phyloP scores from a whole-genome alignment of 257 asterid species.

The Gentiana dahurica region DNA sequence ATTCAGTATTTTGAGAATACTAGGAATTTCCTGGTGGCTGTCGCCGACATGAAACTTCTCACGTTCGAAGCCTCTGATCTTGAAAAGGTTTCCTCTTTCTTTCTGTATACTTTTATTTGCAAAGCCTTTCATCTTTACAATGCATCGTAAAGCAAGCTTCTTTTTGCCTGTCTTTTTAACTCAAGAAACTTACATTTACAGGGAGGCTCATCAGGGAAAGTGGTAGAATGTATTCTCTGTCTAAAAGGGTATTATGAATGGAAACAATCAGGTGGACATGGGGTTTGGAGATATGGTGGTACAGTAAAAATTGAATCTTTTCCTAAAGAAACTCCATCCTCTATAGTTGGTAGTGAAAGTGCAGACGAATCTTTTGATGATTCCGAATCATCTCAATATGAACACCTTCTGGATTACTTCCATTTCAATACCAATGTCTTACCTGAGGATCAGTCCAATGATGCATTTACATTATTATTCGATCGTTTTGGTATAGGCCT shows the following conservation, averaged over 20 bases:
- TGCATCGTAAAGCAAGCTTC: too few species aligned
- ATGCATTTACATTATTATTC: slow-evolving; percentile 52
- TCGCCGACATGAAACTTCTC: slow-evolving; percentile 72
- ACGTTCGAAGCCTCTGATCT: slow-evolving; percentile 88
- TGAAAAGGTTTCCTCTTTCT: slow-evolving; percentile 49
- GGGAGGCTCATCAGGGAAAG: slow-evolving; percentile 95
- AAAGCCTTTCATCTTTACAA: too few species aligned
- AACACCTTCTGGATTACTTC: slow-evolving; percentile 60
- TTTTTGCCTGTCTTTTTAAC: too few species aligned
- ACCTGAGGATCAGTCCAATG: slow-evolving; percentile 44
- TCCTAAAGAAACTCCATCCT: slow-evolving; percentile 57
- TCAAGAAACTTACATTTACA: slow-evolving; percentile 8
- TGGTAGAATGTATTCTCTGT: slow-evolving; percentile 87
- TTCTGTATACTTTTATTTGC: background rate
- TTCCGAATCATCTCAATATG: slow-evolving; percentile 72
- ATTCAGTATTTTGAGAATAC: slow-evolving; percentile 91
- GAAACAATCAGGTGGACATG: slow-evolving; percentile 81
- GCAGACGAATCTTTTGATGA: slow-evolving; percentile 68
- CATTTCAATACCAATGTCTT: slow-evolving; percentile 45
- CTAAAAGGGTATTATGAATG: slow-evolving; percentile 83
- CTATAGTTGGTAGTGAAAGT: slow-evolving; percentile 52
- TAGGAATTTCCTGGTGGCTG: slow-evolving; percentile 81
- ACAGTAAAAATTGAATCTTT: slow-evolving; percentile 66
- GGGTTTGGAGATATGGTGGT: slow-evolving; percentile 91
- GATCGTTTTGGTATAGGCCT: slow-evolving; percentile 61